phyloP scores from a whole-genome alignment of 1,139 yeast species.

The Candida sojae region DNA sequence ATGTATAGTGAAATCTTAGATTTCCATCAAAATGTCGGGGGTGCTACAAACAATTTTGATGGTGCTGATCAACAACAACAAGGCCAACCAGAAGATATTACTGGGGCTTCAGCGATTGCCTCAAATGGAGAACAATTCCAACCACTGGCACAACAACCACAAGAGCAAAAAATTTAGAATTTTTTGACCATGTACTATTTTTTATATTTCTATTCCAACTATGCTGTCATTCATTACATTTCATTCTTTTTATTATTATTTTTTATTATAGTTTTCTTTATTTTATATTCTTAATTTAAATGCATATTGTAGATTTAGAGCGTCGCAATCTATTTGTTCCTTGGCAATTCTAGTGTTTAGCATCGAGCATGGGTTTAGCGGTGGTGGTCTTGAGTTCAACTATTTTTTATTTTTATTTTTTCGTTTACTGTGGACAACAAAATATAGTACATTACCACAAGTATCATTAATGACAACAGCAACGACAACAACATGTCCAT shows the following conservation, averaged over 20 bases:
- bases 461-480: too few species aligned
- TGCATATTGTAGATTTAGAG: constrained; percentile 1
- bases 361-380: too few species aligned
- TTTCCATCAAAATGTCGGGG: constrained; percentile 75
- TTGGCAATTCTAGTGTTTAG: too few species aligned
- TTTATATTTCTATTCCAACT: background rate
- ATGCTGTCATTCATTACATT: background rate
- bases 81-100: constrained; percentile 5
- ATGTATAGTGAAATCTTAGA: constrained; percentile 97
- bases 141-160: constrained; percentile 31
- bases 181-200: background rate
- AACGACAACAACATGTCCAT: too few species aligned
- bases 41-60: constrained; percentile 11
- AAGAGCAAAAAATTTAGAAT: constrained; percentile 6
- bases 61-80: constrained; percentile 10
- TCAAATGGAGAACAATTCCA: constrained; percentile 29
- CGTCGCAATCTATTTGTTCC: too few species aligned
- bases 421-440: background rate
- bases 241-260: background rate
- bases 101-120: constrained; percentile 16
- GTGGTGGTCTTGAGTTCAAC: too few species aligned
- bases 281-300: background rate
- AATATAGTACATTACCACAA: too few species aligned
- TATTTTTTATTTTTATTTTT: background rate
- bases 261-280: background rate